Evolutionary conservation across 1,139 yeast genomes (phyloP).

Genomic region (Hyphopichia pseudoburtonii): DNA sequence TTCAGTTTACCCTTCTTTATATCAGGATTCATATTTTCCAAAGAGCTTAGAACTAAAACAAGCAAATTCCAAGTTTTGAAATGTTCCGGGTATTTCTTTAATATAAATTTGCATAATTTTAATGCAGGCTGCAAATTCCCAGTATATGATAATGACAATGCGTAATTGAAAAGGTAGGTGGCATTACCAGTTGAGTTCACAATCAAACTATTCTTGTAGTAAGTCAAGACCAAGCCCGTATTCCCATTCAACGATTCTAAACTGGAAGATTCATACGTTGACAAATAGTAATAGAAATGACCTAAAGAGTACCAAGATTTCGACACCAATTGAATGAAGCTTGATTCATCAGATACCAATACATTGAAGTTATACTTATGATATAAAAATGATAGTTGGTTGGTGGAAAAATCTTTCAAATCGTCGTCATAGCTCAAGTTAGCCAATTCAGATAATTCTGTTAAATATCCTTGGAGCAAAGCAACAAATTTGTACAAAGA

Average conservation of each 20-base stretch:
- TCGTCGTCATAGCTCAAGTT: conserved; percentile 28
- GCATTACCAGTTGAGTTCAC: conserved; percentile 41
- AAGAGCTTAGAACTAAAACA: conserved; percentile 30
- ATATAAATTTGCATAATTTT: conserved; percentile 42
- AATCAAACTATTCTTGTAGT: conserved; percentile 38
- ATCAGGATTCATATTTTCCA: conserved; percentile 27
- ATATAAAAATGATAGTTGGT: conserved; percentile 37
- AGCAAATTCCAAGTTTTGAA: conserved; percentile 49
- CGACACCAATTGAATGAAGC: conserved; percentile 32
- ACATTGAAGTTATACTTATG: conserved; percentile 37
- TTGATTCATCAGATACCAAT: conserved; percentile 28
- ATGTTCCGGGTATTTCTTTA: conserved; percentile 44
- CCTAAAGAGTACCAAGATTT: conserved; percentile 44
- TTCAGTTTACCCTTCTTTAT: conserved; percentile 9
- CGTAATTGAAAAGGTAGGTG: conserved; percentile 35
- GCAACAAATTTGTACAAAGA: conserved; percentile 18
- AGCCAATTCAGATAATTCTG: conserved; percentile 21
- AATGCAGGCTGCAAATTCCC: conserved; percentile 28
- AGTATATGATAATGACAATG: conserved; percentile 34
- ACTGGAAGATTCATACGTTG: conserved; percentile 29
- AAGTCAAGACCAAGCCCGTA: conserved; percentile 18
- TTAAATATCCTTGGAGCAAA: conserved; percentile 25
- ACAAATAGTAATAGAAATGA: conserved; percentile 28
- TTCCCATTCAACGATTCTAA: conserved; percentile 17
- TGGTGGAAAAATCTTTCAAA: conserved; percentile 14